These are phyloP conservation scores for Alternaria brassicicola DNA, from an alignment of 2,329 filamentous ascomycete genomes.

Conservation along the genomic window DNA sequence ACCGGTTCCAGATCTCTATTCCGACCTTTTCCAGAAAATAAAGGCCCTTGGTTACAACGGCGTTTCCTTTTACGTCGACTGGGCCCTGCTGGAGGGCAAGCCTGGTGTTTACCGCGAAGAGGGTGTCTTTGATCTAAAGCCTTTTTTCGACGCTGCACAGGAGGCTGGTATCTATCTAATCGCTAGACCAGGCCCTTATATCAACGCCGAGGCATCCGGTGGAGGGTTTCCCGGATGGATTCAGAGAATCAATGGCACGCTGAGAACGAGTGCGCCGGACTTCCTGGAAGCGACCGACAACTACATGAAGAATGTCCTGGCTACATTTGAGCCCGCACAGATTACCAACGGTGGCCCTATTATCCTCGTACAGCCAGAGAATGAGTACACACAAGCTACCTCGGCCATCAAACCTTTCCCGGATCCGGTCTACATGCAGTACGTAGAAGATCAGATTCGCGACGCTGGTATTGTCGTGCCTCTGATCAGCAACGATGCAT, in stretches of 20 bases:
- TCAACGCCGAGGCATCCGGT: constrained; percentile 77
- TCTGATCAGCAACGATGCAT: constrained; percentile 75
- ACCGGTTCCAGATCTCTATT: constrained; percentile 66
- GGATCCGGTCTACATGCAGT: constrained; percentile 71
- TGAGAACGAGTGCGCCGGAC: constrained; percentile 67
- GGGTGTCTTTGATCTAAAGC: constrained; percentile 73
- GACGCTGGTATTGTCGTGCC: constrained; percentile 75
- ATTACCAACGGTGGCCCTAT: constrained; percentile 84
- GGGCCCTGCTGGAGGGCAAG: constrained; percentile 77
- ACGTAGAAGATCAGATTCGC: constrained; percentile 71
- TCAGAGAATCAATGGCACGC: constrained; percentile 67
- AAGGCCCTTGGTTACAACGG: constrained; percentile 80
- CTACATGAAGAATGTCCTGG: constrained; percentile 67
- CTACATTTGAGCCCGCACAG: constrained; percentile 73
- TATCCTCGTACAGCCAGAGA: constrained; percentile 80
- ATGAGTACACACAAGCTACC: constrained; percentile 70
- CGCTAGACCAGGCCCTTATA: constrained; percentile 72
- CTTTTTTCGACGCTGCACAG: constrained; percentile 77
- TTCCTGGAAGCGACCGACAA: constrained; percentile 72
- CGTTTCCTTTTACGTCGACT: constrained; percentile 80
- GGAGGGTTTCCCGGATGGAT: constrained; percentile 85
- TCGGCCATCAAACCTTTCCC: constrained; percentile 62
- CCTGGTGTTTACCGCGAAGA: constrained; percentile 71
- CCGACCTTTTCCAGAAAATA: constrained; percentile 82
- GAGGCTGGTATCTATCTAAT: constrained; percentile 78